These are phyloP conservation scores for Tephrocybe sp. DNA, from an alignment of 768 basidiomycete species.

Conservation along the genomic window DNA sequence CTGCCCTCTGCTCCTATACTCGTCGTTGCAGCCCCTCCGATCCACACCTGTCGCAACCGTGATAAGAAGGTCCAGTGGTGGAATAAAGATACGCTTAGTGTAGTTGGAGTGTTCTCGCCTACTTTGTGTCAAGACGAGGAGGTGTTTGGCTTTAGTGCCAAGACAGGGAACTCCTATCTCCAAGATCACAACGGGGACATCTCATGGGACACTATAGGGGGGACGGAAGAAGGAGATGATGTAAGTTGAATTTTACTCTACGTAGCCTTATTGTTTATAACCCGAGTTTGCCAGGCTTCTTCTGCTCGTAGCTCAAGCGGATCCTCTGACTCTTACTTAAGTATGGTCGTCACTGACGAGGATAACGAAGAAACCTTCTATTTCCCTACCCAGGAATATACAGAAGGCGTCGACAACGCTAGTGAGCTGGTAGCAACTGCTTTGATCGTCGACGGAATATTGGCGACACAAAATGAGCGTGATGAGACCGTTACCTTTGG, in stretches of 20 bases:
- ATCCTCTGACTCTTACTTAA: not conserved
- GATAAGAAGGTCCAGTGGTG: slow-evolving; percentile 7
- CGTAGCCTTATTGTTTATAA: not conserved
- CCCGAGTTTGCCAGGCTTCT: not conserved
- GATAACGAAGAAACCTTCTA: not conserved
- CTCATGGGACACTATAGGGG: slow-evolving; percentile 6
- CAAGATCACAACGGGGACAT: slow-evolving; percentile 7
- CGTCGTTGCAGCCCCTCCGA: not conserved
- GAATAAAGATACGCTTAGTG: not conserved
- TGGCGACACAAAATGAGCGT: not conserved
- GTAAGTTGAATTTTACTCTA: not conserved
- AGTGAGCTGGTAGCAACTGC: not conserved
- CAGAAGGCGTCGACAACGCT: not conserved
- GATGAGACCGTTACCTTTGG: not conserved
- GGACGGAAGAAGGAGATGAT: slow-evolving; percentile 1
- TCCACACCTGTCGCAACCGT: not conserved
- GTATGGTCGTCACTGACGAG: not conserved
- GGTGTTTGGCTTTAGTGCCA: slow-evolving; percentile 1
- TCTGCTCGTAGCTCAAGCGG: not conserved
- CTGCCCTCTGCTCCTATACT: slow-evolving; percentile 7
- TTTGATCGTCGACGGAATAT: not conserved
- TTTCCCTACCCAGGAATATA: not conserved
- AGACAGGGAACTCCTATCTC: slow-evolving; percentile 9
- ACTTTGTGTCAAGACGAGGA: not conserved
- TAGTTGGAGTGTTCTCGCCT: slow-evolving; percentile 1